Conservation (phyloP, 768 basidiomycete species). For the Gelatoporia subvermispora region DNA sequence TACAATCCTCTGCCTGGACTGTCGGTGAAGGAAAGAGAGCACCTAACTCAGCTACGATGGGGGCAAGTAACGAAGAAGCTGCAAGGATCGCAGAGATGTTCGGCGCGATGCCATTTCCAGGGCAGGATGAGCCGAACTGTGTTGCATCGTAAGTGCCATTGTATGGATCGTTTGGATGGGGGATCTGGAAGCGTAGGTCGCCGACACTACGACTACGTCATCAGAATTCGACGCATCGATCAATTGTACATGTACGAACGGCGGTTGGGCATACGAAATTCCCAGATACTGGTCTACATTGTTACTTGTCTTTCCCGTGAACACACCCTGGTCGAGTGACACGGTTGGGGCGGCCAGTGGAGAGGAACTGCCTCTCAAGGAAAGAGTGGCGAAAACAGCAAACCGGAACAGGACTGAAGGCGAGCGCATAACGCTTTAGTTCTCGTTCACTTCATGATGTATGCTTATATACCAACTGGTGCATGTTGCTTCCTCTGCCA, state of each 20-base stretch:
- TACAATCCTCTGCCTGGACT: conserved; percentile 11
- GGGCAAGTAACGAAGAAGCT: too few species aligned
- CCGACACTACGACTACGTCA: conserved; percentile 9
- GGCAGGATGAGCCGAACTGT: conserved; percentile 34
- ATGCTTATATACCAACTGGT: too few species aligned
- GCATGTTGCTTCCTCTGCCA: too few species aligned
- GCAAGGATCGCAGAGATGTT: too few species aligned
- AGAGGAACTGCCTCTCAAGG: too few species aligned
- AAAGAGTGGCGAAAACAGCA: too few species aligned
- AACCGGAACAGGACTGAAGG: too few species aligned
- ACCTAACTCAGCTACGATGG: too few species aligned
- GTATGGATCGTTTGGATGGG: conserved; percentile 23
- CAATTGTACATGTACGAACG: conserved; percentile 1
- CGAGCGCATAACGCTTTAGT: too few species aligned
- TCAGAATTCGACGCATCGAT: too few species aligned
- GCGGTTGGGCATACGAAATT: conserved; percentile 12
- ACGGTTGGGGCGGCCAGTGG: conserved; percentile 5
- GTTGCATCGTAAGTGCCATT: conserved; percentile 30
- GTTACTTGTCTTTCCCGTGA: conserved; percentile 7
- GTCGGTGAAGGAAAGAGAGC: not conserved
- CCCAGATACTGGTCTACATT: conserved; percentile 10
- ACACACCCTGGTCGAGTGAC: conserved; percentile 11
- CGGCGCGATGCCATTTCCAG: conserved; percentile 25
- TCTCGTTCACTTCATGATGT: too few species aligned
- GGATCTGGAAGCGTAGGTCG: conserved; percentile 20